Evolutionary conservation across 257 asterid genomes (phyloP).

Genomic region (Cinchona pubescens): DNA sequence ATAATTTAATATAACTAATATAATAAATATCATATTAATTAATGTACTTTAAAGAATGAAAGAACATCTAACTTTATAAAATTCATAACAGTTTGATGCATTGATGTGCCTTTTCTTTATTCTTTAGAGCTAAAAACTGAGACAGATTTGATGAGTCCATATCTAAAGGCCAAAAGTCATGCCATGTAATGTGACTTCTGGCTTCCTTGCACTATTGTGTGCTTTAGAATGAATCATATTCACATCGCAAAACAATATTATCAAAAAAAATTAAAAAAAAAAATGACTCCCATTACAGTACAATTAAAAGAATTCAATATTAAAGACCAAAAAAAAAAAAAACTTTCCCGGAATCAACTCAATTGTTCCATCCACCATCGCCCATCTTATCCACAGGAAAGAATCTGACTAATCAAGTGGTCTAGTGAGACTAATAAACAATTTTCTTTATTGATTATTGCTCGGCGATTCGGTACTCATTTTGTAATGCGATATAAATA

Average conservation of each 20-base stretch:
- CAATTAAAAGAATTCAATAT: neutral
- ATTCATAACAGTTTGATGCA: no score
- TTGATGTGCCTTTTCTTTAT: conserved; percentile 2
- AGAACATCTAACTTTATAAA: no score
- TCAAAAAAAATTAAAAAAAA: no score
- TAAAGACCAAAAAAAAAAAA: neutral
- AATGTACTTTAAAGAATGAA: no score
- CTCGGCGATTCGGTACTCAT: no score
- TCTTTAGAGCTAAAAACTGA: neutral
- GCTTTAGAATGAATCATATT: neutral
- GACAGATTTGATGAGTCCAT: conserved; percentile 9
- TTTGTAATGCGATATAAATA: no score
- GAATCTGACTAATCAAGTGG: neutral
- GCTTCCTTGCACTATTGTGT: neutral
- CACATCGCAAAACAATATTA: no score
- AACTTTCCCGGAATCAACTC: neutral
- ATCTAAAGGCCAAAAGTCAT: neutral
- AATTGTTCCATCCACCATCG: neutral
- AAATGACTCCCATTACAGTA: no score
- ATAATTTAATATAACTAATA: no score
- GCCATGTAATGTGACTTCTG: neutral
- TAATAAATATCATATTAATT: no score
- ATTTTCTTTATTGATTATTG: no score
- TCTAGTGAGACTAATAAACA: no score
- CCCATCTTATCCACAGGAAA: neutral